A percentile compares a stretch with the other conserved stretches of the same genome.
Evolutionary conservation across 1,139 yeast genomes (phyloP).

Genomic region (Saccharomyces hybrid): DNA sequence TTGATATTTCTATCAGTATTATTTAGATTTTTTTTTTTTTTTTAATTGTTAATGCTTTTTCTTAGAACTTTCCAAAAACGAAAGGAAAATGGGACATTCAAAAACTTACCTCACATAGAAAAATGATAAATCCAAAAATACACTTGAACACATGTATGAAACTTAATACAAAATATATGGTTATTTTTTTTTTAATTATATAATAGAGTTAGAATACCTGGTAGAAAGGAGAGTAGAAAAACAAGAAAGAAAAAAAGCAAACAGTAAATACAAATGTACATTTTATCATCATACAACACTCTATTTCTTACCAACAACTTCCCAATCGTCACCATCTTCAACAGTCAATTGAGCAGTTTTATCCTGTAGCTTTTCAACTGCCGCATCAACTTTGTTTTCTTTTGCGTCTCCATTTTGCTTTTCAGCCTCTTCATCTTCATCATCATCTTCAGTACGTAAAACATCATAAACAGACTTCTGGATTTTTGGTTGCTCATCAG

Average conservation of each 20-base stretch:
- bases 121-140: background rate
- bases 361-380: constrained; percentile 35
- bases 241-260: background rate
- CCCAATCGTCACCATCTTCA: constrained; percentile 49
- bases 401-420: constrained; percentile 22
- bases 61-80: background rate
- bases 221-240: background rate
- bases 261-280: background rate
- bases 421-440: constrained; percentile 38
- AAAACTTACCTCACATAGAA: background rate
- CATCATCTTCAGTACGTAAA: constrained; percentile 60
- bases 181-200: background rate
- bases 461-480: constrained; percentile 60
- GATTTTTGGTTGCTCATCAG: constrained; percentile 38
- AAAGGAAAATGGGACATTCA: background rate
- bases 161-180: background rate
- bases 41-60: background rate
- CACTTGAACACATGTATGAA: background rate
- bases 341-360: constrained; percentile 38
- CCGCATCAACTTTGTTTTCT: constrained; percentile 14
- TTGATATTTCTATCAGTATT: background rate
- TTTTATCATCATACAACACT: constrained; percentile 1
- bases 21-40: background rate
- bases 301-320: constrained; percentile 49
- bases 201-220: background rate